Base-by-base conservation (phyloP, 169 alveolate genomes). In the Cryptosporidium canis region DNA sequence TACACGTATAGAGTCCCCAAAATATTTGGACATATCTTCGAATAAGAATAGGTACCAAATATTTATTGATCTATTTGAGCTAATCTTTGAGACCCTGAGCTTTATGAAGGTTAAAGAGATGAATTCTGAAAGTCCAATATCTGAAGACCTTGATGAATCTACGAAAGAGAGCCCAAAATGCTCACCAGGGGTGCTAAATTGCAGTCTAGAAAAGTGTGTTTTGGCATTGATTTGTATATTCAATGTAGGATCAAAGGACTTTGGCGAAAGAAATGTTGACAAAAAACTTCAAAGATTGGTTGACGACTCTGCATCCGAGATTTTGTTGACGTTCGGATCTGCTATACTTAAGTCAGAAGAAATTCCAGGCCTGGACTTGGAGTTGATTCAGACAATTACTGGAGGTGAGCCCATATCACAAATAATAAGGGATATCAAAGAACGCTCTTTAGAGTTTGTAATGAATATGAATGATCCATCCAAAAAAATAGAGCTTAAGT, bases 31-130 rank as follows among this genome's bases (percentile, higher is more conserved):
- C 29, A 48, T 70, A 11, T 58, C 72, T 11, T 27, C 24, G 14
- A 77, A 1, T 27, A 61, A 31, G 27, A 56, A 41, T n/a, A 58
- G 53, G 24, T 77, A 77, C 66, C 87, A 77, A 37, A 29, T 77
- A 35, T 77, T 77, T 77, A 33, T n/a, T 3, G 87, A 77, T 41
- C 41, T 39, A 3, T 77, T 77, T 29, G 87, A 77, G 47, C 45
- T 77, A 3, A 58, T 77, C 35, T 21, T 61, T 37, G 87, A 77
- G 29, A 35, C 61, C 11, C 72, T 77, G 1, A 29, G 39, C 3
- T 39, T 71, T 39, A 61, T 43, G 61, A 39, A 43, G 41, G 63
- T 7, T n/a, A 27, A 33, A 4, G 63, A 51, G 33, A 8, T 16
- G 1, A 7, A 7, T 33, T 14, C 63, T 51, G 63, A 18, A 51